These are phyloP conservation scores for Stachybotrys elegans DNA, from an alignment of 2,329 filamentous ascomycete species.

Conservation along the genomic window DNA sequence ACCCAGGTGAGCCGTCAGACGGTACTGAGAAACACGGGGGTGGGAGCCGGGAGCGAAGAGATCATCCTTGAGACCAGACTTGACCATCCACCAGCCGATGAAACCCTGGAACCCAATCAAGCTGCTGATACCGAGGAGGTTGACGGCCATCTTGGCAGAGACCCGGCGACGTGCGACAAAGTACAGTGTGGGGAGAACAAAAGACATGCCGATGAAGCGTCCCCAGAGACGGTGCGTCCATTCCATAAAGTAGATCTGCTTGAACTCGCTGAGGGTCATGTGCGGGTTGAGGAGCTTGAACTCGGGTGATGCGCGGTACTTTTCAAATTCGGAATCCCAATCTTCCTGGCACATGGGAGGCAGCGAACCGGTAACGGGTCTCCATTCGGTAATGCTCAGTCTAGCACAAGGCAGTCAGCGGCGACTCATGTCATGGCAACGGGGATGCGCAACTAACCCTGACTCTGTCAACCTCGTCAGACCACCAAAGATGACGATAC, in stretches of 20 bases:
- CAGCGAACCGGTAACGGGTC: constrained; percentile 86
- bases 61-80: constrained; percentile 91
- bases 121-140: constrained; percentile 75
- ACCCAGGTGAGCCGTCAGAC: constrained; percentile 81
- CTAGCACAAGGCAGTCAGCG: constrained; percentile 38
- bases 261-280: constrained; percentile 92
- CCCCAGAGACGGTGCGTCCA: constrained; percentile 96
- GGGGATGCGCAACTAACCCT: constrained; percentile 54
- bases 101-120: constrained; percentile 94
- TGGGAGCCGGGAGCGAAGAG: constrained; percentile 87
- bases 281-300: constrained; percentile 87
- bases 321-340: constrained; percentile 90
- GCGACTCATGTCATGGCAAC: background rate
- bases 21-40: constrained; percentile 91
- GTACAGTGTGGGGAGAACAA: constrained; percentile 82
- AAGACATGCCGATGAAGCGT: constrained; percentile 82
- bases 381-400: constrained; percentile 98
- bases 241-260: constrained; percentile 99
- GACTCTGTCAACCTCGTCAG: constrained; percentile 93
- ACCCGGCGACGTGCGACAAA: constrained; percentile 79
- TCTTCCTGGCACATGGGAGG: constrained; percentile 73
- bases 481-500: constrained; percentile 92
- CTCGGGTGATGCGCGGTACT: constrained; percentile 89
- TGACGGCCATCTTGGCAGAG: constrained; percentile 68
- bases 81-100: constrained; percentile 99